phyloP scores from a whole-genome alignment of 2,329 filamentous ascomycete genomes.

The Trichoderma breve region DNA sequence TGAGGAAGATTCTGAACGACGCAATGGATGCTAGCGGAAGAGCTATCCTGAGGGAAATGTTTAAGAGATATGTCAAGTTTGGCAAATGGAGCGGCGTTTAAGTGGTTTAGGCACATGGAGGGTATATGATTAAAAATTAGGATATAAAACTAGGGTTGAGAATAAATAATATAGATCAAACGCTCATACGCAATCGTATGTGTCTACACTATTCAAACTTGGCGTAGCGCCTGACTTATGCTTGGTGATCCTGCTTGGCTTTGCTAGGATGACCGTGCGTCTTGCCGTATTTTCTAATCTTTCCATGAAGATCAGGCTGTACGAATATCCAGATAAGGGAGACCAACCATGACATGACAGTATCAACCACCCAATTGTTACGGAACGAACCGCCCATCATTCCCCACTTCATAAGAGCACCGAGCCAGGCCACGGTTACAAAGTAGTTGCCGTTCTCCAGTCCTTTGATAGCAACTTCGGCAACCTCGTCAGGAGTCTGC shows the following conservation, averaged over 20 bases:
- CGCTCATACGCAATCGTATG: neutral
- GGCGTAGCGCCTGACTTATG: neutral
- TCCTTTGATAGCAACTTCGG: slow-evolving; percentile 64
- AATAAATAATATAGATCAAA: slow-evolving; percentile 7
- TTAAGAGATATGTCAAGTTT: slow-evolving; percentile 59
- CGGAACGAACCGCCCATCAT: slow-evolving; percentile 54
- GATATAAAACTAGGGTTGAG: neutral
- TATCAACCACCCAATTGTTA: slow-evolving; percentile 61
- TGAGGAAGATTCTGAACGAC: slow-evolving; percentile 57
- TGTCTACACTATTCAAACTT: neutral
- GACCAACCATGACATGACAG: slow-evolving; percentile 52
- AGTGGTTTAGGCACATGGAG: slow-evolving; percentile 14
- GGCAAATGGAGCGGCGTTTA: slow-evolving; percentile 63
- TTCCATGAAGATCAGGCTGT: slow-evolving; percentile 53
- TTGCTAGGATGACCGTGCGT: slow-evolving; percentile 58
- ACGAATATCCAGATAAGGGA: slow-evolving; percentile 59
- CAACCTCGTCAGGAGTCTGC: slow-evolving; percentile 77
- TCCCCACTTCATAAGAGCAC: slow-evolving; percentile 66
- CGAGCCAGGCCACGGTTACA: slow-evolving; percentile 72
- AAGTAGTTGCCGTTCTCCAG: slow-evolving; percentile 79
- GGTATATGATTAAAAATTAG: slow-evolving; percentile 1
- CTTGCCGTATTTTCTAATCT: slow-evolving; percentile 56
- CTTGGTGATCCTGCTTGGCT: slow-evolving; percentile 35
- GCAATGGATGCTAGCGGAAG: slow-evolving; percentile 58
- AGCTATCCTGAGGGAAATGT: slow-evolving; percentile 58